phyloP scores from a whole-genome alignment of 1,284 basidiomycete genomes.

The Ceratobasidium sp. region DNA sequence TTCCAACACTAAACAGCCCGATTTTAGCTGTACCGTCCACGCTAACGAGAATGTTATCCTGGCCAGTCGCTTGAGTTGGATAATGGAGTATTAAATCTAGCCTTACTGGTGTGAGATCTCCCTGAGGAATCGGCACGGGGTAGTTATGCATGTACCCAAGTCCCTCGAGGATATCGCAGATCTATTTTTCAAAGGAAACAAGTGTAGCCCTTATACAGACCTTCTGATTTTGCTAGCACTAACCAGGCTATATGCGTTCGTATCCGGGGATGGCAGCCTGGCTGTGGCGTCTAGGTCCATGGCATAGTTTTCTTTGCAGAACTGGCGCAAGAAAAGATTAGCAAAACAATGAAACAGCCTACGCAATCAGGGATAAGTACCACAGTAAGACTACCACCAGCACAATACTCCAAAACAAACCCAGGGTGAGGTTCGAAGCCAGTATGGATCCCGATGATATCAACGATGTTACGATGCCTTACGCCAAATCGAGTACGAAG shows the following conservation, averaged over 20 bases:
- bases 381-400: constrained; percentile 10
- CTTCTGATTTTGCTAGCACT: neutral
- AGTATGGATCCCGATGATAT: constrained; percentile 15
- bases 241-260: constrained; percentile 42
- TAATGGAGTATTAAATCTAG: neutral
- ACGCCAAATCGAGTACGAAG: constrained; percentile 13
- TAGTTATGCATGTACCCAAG: constrained; percentile 29
- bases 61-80: too few relatives aligned
- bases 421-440: constrained; percentile 24
- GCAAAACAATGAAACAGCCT: neutral
- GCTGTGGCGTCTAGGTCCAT: neutral
- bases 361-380: neutral
- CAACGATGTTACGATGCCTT: constrained; percentile 32
- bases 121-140: constrained; percentile 38
- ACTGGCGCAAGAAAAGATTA: neutral
- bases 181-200: neutral
- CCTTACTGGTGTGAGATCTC: constrained; percentile 31
- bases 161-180: constrained; percentile 37
- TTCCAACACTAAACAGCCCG: constrained; percentile 33
- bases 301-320: neutral
- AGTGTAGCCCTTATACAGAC: neutral
- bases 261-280: neutral
- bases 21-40: constrained; percentile 21
- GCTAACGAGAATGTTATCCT: constrained; percentile 33
- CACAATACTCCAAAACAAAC: constrained; percentile 34